phyloP scores from a whole-genome alignment of 495 filamentous ascomycete species.

The Terfezia boudieri region DNA sequence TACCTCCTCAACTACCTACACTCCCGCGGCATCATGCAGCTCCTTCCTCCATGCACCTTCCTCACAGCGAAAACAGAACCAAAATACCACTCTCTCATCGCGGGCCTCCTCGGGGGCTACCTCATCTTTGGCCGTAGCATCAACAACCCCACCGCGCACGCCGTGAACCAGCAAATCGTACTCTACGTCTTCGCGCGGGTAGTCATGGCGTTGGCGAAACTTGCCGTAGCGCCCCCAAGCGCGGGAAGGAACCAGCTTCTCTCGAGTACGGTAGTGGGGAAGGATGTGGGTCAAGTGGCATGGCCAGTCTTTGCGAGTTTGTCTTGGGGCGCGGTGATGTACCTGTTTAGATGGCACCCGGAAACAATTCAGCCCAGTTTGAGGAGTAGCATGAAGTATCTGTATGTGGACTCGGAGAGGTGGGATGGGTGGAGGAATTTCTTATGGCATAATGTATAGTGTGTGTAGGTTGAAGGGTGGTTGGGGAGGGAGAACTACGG shows the following conservation, averaged over 20 bases:
- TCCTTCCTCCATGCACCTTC: background rate
- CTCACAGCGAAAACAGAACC: background rate
- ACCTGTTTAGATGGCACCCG: slow-evolving; percentile 76
- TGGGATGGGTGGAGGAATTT: slow-evolving; percentile 11
- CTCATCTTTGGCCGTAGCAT: slow-evolving; percentile 68
- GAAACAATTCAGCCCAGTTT: slow-evolving; percentile 74
- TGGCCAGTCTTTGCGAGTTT: slow-evolving; percentile 80
- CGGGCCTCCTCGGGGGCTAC: slow-evolving; percentile 83
- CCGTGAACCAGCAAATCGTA: slow-evolving; percentile 88
- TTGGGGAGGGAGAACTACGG: too few relatives aligned
- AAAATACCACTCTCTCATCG: slow-evolving; percentile 66
- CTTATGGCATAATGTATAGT: slow-evolving; percentile 11
- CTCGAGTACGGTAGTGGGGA: slow-evolving; percentile 14
- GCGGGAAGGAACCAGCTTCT: slow-evolving; percentile 8
- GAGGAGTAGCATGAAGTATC: slow-evolving; percentile 92
- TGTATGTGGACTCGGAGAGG: slow-evolving; percentile 32
- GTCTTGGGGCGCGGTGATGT: slow-evolving; percentile 89
- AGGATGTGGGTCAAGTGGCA: slow-evolving; percentile 22
- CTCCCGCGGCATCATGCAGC: slow-evolving; percentile 35
- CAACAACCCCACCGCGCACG: slow-evolving; percentile 29
- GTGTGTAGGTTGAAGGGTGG: too few relatives aligned
- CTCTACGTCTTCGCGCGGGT: slow-evolving; percentile 95
- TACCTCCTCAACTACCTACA: slow-evolving; percentile 48
- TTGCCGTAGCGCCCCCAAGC: slow-evolving; percentile 43
- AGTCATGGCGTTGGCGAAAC: slow-evolving; percentile 55